Base-by-base conservation (phyloP, 2,329 filamentous ascomycete species). In the Xylaria sp. region DNA sequence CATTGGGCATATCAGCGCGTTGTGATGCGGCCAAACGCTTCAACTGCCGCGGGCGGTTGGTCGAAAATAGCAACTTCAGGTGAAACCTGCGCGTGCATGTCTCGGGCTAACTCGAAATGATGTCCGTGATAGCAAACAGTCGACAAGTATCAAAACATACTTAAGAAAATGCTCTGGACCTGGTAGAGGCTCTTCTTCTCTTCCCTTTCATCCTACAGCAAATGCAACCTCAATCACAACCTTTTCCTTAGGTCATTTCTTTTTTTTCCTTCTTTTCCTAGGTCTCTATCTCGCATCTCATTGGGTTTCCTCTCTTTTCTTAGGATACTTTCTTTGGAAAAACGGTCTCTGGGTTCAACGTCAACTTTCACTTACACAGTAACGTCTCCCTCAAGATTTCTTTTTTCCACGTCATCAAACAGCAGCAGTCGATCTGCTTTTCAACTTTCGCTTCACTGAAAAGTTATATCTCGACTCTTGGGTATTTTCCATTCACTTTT, bases 181-280 rank as follows among this genome's bases (percentile, higher is more conserved):
- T 36, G 15, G 38, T n/a, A 20, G 42, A 59, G 44, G 46, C 68
- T 67, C 63, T 44, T 67, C 26, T 40, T 69, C 57, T 73, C 61
- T 66, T 66, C 31, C 65, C 69, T 63, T 59, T 71, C 72, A 76
- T 72, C 57, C 72, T 67, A 48, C 59, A 74, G 67, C 42, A 67
- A 67, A 61, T 69, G 40, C 68, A 66, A 71, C 42, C 57, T 59
- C 57, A 69, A 63, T 72, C 57, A 74, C 65, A 66, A 63, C 66
- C 38, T 69, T 78, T 77, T 75, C 71, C 69, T 75, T 77, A 40
- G 68, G 74, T 77, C 74, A 42, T 74, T 77, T 75, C 65, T 71
- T 71, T 73, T 73, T 69, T 72, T 71, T 67, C 70, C 66, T 71
- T 70, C 68, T 67, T 38, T 60, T 56, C 28, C 49, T 59, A 74